Evolutionary conservation across 345 rosid species (phyloP).

Genomic region (Combretum micranthum): DNA sequence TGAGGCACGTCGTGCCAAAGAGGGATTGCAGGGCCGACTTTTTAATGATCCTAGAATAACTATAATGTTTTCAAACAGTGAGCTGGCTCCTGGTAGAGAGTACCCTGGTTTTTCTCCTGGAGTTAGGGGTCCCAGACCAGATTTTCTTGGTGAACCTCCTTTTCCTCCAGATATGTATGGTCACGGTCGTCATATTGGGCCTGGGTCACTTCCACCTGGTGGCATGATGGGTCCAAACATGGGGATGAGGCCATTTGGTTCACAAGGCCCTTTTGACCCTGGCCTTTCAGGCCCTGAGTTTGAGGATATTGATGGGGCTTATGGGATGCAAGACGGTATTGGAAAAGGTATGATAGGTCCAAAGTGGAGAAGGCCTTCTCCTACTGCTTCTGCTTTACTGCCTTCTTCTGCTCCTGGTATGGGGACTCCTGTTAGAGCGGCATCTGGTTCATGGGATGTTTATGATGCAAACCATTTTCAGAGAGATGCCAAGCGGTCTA

Average conservation of each 20-base stretch:
- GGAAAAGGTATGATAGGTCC: slow-evolving; percentile 23
- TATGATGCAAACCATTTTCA: slow-evolving; percentile 49
- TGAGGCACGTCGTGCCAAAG: slow-evolving; percentile 96
- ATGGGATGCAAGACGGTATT: slow-evolving; percentile 26
- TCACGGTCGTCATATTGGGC: slow-evolving; percentile 31
- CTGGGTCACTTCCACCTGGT: slow-evolving; percentile 28
- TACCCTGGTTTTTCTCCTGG: slow-evolving; percentile 41
- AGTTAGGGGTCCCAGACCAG: slow-evolving; percentile 50
- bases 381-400: slow-evolving; percentile 44
- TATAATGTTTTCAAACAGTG: slow-evolving; percentile 72
- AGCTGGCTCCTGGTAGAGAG: slow-evolving; percentile 56
- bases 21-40: slow-evolving; percentile 86
- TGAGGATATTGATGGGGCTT: slow-evolving; percentile 30
- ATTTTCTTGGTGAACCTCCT: slow-evolving; percentile 38
- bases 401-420: slow-evolving; percentile 49
- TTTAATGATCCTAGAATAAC: slow-evolving; percentile 89
- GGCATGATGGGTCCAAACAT: slow-evolving; percentile 33
- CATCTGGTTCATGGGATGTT: slow-evolving; percentile 66
- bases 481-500: slow-evolving; percentile 60
- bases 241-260: slow-evolving; percentile 32
- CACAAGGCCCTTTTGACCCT: slow-evolving; percentile 47
- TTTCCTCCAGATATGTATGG: slow-evolving; percentile 41
- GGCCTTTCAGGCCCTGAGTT: slow-evolving; percentile 42
- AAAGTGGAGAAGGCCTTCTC: slow-evolving; percentile 66
- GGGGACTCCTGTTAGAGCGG: slow-evolving; percentile 39